A percentile compares a stretch with the other conserved stretches of the same genome.
phyloP scores from a whole-genome alignment of 2,329 filamentous ascomycete genomes.

The Claviceps maximensis region DNA sequence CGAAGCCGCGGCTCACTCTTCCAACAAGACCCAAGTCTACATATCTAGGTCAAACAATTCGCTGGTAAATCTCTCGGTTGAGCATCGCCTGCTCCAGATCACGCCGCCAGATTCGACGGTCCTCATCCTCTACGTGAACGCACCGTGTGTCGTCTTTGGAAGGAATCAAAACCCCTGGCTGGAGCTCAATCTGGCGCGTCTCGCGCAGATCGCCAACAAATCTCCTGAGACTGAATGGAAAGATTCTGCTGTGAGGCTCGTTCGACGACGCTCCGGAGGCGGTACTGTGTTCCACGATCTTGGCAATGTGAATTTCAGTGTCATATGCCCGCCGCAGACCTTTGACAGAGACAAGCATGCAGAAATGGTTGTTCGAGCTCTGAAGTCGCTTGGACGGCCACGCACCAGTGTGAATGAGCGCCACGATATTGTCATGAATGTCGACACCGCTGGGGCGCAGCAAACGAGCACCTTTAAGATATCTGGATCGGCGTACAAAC shows the following conservation, averaged over 20 bases:
- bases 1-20: slow-evolving; percentile 26
- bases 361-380: slow-evolving; percentile 80
- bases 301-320: slow-evolving; percentile 90
- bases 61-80: slow-evolving; percentile 83
- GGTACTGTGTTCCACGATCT: slow-evolving; percentile 89
- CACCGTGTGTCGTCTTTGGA: slow-evolving; percentile 78
- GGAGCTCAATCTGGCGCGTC: slow-evolving; percentile 62
- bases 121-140: slow-evolving; percentile 79
- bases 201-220: slow-evolving; percentile 24
- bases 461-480: slow-evolving; percentile 51
- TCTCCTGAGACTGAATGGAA: slow-evolving; percentile 14
- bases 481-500: slow-evolving; percentile 89
- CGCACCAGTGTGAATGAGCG: slow-evolving; percentile 69
- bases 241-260: slow-evolving; percentile 38
- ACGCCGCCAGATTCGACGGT: slow-evolving; percentile 60
- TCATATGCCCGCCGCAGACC: slow-evolving; percentile 62
- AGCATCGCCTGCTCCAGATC: slow-evolving; percentile 74
- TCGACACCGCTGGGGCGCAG: slow-evolving; percentile 10
- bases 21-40: slow-evolving; percentile 51
- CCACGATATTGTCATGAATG: slow-evolving; percentile 79
- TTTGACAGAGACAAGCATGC: slow-evolving; percentile 85
- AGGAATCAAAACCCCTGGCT: slow-evolving; percentile 97
- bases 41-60: slow-evolving; percentile 58
- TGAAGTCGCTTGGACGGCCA: slow-evolving; percentile 44
- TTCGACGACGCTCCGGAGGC: slow-evolving; percentile 76